Conservation (phyloP, 1,284 basidiomycete genomes). For the Chalciporus piperatoides region DNA sequence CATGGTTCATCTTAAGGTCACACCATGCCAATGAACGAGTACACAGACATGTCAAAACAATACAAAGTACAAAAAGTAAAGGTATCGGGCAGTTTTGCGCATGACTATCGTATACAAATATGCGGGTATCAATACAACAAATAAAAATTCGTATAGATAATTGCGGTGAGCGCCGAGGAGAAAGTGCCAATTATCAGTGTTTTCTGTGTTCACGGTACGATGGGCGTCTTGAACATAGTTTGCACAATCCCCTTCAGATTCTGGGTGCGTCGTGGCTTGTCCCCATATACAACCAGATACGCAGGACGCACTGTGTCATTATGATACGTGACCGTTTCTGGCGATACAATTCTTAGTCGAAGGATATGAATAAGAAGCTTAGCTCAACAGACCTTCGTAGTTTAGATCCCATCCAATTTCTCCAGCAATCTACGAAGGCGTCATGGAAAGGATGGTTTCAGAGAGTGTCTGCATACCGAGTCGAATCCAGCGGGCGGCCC, state of each 20-base stretch:
- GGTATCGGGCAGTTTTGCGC: conserved; percentile 1
- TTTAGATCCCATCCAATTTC: conserved; percentile 55
- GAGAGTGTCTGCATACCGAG: conserved; percentile 41
- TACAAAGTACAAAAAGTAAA: conserved; percentile 11
- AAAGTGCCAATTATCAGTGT: neutral
- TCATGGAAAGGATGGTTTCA: neutral
- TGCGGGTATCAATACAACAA: conserved; percentile 19
- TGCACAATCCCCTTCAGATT: conserved; percentile 32
- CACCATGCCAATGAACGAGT: too few species aligned
- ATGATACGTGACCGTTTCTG: conserved; percentile 55
- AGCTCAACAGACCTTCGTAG: conserved; percentile 39
- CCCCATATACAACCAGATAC: conserved; percentile 52
- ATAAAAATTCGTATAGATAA: conserved; percentile 17
- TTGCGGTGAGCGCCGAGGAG: neutral
- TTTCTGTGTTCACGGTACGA: conserved; percentile 26
- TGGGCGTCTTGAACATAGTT: conserved; percentile 35
- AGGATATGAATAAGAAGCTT: neutral
- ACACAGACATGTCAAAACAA: neutral
- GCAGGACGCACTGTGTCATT: conserved; percentile 59
- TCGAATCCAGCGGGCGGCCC: conserved; percentile 52
- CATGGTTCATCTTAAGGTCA: too few species aligned
- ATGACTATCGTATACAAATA: conserved; percentile 16
- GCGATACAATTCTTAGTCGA: neutral
- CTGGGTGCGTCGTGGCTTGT: conserved; percentile 25
- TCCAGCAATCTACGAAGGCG: conserved; percentile 34